Evolutionary conservation across 1,284 basidiomycete species (phyloP).

Genomic region (Ganoderma resinaceum): DNA sequence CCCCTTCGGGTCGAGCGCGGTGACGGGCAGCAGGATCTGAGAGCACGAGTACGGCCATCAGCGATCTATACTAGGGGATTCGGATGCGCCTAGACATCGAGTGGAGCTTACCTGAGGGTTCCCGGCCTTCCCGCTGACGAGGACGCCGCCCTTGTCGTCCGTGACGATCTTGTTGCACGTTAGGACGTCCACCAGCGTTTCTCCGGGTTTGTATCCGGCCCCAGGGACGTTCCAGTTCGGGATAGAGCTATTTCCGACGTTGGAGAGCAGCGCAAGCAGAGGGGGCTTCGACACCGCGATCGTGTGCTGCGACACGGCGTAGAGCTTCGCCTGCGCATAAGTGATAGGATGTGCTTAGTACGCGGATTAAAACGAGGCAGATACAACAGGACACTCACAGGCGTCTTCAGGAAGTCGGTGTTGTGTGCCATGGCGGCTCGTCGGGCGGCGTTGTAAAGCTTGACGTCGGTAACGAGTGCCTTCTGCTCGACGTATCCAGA

Average conservation of each 20-base stretch:
- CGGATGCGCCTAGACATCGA: background rate
- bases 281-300: constrained; percentile 71
- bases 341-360: background rate
- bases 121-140: constrained; percentile 23
- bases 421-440: constrained; percentile 57
- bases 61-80: background rate
- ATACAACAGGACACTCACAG: constrained; percentile 42
- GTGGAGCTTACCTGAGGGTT: background rate
- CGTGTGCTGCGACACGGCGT: constrained; percentile 48
- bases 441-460: constrained; percentile 65
- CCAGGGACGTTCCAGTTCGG: constrained; percentile 56
- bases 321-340: constrained; percentile 51
- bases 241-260: constrained; percentile 54
- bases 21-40: constrained; percentile 57
- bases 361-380: background rate
- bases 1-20: constrained; percentile 68
- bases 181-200: constrained; percentile 68
- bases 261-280: constrained; percentile 71
- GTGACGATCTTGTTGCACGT: constrained; percentile 57
- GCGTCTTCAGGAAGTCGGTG: constrained; percentile 58
- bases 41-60: background rate
- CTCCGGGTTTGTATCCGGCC: constrained; percentile 51
- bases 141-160: constrained; percentile 52
- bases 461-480: constrained; percentile 59
- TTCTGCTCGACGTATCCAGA: constrained; percentile 57